Evolutionary conservation across 352 stramenopile species (phyloP).

Genomic region (Phytophthora agathidicida): DNA sequence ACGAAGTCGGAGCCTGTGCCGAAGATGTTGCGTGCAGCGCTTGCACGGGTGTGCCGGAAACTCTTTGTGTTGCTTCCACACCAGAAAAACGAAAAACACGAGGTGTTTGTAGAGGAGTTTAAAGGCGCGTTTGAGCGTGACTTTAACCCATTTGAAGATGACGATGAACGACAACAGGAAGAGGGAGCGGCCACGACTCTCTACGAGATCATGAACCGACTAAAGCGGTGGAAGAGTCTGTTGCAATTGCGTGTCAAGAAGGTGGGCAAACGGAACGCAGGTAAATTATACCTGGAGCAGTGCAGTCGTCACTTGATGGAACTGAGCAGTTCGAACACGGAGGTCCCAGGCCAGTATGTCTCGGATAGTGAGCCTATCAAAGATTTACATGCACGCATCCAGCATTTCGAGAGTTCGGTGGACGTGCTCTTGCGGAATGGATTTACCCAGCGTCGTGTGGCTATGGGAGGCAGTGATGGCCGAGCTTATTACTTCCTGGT

Average conservation of each 20-base stretch:
- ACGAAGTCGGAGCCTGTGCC: constrained; percentile 81
- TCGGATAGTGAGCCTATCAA: constrained; percentile 92
- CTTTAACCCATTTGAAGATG: constrained; percentile 58
- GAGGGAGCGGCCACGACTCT: constrained; percentile 53
- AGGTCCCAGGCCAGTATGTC: constrained; percentile 93
- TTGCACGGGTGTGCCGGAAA: constrained; percentile 93
- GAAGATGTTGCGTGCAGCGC: constrained; percentile 89
- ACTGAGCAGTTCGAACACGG: constrained; percentile 86
- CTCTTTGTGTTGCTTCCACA: constrained; percentile 88
- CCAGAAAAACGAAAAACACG: constrained; percentile 89
- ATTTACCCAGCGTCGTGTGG: constrained; percentile 91
- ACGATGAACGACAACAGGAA: constrained; percentile 31
- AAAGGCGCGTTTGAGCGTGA: constrained; percentile 87
- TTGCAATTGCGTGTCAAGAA: constrained; percentile 86
- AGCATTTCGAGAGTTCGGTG: constrained; percentile 89
- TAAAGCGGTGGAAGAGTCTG: constrained; percentile 93
- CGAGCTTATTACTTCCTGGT: constrained; percentile 92
- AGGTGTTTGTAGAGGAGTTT: constrained; percentile 89
- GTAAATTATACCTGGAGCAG: constrained; percentile 83
- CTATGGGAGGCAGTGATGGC: constrained; percentile 90
- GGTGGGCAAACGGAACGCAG: constrained; percentile 68
- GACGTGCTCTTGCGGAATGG: constrained; percentile 87
- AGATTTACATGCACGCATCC: constrained; percentile 90
- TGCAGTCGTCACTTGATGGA: constrained; percentile 91
- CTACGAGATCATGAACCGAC: constrained; percentile 87